A percentile compares a stretch with the other conserved stretches of the same genome.
These are phyloP conservation scores for Apiospora marii DNA, from an alignment of 2,329 filamentous ascomycete genomes.

Conservation along the genomic window DNA sequence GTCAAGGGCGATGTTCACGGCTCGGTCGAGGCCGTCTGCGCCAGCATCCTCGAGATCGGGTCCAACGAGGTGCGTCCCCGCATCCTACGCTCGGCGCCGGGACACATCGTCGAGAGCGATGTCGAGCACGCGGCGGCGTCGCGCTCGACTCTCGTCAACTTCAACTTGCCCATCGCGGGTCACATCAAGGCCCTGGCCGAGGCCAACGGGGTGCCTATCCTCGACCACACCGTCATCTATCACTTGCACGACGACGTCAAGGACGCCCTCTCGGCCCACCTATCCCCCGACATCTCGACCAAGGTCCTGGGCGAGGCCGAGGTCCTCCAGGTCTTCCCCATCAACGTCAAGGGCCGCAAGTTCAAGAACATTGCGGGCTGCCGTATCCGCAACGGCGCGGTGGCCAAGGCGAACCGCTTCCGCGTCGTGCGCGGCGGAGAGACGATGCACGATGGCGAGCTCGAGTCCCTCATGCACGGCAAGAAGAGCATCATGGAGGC, in stretches of 20 bases:
- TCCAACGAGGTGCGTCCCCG: slow-evolving; percentile 83
- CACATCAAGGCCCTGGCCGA: slow-evolving; percentile 76
- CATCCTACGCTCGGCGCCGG: slow-evolving; percentile 80
- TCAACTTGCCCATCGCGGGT: slow-evolving; percentile 77
- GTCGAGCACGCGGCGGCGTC: slow-evolving; percentile 86
- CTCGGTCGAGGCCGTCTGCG: slow-evolving; percentile 88
- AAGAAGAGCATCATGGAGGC: slow-evolving; percentile 93
- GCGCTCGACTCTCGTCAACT: slow-evolving; percentile 80
- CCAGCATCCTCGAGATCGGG: slow-evolving; percentile 78
- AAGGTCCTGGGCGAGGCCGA: slow-evolving; percentile 89
- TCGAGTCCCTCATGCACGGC: slow-evolving; percentile 85
- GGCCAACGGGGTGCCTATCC: slow-evolving; percentile 74
- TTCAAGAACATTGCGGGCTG: slow-evolving; percentile 85
- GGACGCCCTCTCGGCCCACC: slow-evolving; percentile 70
- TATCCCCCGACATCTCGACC: slow-evolving; percentile 71
- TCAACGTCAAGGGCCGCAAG: slow-evolving; percentile 76
- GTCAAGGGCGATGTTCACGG: slow-evolving; percentile 94
- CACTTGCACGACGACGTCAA: slow-evolving; percentile 78
- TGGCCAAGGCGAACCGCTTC: slow-evolving; percentile 70
- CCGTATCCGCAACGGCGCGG: slow-evolving; percentile 81
- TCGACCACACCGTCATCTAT: slow-evolving; percentile 90
- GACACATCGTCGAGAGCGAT: slow-evolving; percentile 83
- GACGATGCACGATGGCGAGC: slow-evolving; percentile 78
- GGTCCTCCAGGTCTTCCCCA: slow-evolving; percentile 81
- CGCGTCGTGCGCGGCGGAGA: slow-evolving; percentile 76